Conservation (phyloP, 768 basidiomycete genomes). For the Serendipita sp. region DNA sequence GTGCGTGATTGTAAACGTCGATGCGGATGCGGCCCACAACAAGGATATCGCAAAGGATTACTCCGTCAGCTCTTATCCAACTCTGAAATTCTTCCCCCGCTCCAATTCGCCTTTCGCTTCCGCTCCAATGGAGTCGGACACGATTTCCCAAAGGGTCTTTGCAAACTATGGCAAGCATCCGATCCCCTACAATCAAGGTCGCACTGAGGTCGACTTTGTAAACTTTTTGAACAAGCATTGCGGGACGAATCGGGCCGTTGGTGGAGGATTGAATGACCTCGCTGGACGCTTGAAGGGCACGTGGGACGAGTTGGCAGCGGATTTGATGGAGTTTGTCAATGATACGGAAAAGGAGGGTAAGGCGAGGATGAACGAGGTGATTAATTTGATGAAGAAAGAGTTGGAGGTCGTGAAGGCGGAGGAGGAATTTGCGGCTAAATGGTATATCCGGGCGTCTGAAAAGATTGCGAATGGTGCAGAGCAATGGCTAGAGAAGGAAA, state of each 20-base stretch:
- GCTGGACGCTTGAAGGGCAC: neutral
- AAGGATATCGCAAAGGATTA: constrained; percentile 53
- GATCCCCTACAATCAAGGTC: constrained; percentile 50
- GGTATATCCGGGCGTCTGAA: constrained; percentile 86
- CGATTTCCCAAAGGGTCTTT: neutral
- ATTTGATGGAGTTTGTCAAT: neutral
- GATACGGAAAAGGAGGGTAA: neutral
- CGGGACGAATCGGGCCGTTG: constrained; percentile 67
- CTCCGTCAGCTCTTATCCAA: constrained; percentile 70
- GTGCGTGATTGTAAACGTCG: constrained; percentile 83
- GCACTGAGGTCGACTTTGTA: constrained; percentile 59
- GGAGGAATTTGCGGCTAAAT: constrained; percentile 31
- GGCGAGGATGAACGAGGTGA: neutral
- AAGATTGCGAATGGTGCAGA: constrained; percentile 58
- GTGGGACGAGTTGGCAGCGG: neutral
- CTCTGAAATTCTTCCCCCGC: constrained; percentile 87
- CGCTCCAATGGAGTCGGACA: neutral
- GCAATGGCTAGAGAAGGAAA: constrained; percentile 73
- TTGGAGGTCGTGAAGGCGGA: neutral
- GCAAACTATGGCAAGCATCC: constrained; percentile 36
- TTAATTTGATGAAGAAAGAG: neutral
- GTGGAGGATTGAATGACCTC: constrained; percentile 61
- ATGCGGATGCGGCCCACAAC: constrained; percentile 77
- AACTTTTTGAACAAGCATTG: constrained; percentile 73
- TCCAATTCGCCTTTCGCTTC: constrained; percentile 12